Evolutionary conservation across 1,284 basidiomycete species (phyloP), one percentile per base, ranked within the genome.

Genomic region (Serendipita sp.): DNA sequence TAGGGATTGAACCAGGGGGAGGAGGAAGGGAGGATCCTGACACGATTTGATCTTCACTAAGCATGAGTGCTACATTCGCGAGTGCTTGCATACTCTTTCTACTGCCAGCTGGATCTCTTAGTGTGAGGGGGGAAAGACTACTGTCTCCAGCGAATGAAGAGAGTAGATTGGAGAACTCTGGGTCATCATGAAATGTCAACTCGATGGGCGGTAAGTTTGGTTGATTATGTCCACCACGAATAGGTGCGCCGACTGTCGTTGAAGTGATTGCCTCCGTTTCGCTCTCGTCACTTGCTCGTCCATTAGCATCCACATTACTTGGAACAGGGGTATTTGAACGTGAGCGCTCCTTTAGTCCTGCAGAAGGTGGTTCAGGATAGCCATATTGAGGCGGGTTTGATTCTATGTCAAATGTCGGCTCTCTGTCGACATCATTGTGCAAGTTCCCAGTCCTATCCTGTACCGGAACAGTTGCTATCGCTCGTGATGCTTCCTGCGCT

Each of bases 271-370:
- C 53, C 17, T 58, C 53, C 8, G 17, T 58, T n/a, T 58, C 53
- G 32, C 53, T 58, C n/a, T 58, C 53, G n/a, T 58, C 53, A 2
- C 53, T 58, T 30, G 53, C 53, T 58, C 53, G 17, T n/a, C 53
- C 53, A 58, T 29, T 58, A n/a, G 53, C 53, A 58, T 49, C 32
- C 32, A 29, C 32, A n/a, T 64, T 38, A 62, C 22, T 44, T 30
- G 61, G 29, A n/a, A 58, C 53, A 26, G 53, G 53, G 34, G 53
- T 58, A 34, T 35, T 32, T 5, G 53, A 58, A n/a, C 53, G 17
- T 8, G 53, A 58, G 1, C 53, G 17, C n/a, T 30, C 53, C 10
- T 30, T 35, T 4, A 35, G 26, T n/a, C 53, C 53, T 58, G 29
- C 53, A 5, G 53, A 30, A 1, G 53, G 53, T 30, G 17, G 15